Percentiles rank a stretch among this genome's conserved stretches.
Conservation (phyloP, 2,329 filamentous ascomycete genomes). For the Paraconiothyrium brasiliense region DNA sequence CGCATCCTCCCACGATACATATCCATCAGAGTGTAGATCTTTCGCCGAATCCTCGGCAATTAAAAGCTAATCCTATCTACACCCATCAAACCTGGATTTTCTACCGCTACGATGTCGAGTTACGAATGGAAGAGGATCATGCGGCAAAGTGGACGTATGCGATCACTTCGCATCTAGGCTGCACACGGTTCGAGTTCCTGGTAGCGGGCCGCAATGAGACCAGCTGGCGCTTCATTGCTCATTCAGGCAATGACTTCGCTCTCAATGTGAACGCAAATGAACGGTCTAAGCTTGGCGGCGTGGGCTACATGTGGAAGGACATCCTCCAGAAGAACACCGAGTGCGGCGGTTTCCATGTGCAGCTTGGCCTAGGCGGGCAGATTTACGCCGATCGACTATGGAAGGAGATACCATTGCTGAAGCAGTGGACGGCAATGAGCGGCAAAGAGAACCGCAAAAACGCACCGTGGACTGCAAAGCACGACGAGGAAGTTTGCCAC, state of each 20-base stretch:
- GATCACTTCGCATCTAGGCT: constrained; percentile 94
- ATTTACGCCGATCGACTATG: constrained; percentile 95
- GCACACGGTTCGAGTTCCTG: constrained; percentile 97
- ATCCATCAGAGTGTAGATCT: constrained; percentile 90
- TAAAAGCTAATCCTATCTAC: constrained; percentile 82
- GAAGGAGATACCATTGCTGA: constrained; percentile 93
- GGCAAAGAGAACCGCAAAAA: constrained; percentile 94
- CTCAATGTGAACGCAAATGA: constrained; percentile 87
- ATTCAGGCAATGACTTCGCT: constrained; percentile 96
- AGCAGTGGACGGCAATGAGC: constrained; percentile 93
- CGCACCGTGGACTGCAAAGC: constrained; percentile 88
- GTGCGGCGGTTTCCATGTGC: constrained; percentile 93
- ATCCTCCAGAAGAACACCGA: constrained; percentile 97
- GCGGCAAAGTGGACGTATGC: constrained; percentile 96
- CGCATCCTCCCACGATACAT: constrained; percentile 94
- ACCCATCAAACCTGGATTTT: constrained; percentile 95
- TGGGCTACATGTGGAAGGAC: constrained; percentile 99
- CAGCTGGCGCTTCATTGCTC: constrained; percentile 94
- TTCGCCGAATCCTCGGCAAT: constrained; percentile 89
- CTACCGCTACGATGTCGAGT: constrained; percentile 90
- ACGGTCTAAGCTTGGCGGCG: constrained; percentile 82
- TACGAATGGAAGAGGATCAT: constrained; percentile 83
- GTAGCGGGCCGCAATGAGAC: constrained; percentile 90
- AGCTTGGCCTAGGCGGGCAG: constrained; percentile 90
- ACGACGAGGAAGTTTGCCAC: constrained; percentile 94